Conservation (phyloP, 177 flowering plant genomes). For the Vitis hybrid region DNA sequence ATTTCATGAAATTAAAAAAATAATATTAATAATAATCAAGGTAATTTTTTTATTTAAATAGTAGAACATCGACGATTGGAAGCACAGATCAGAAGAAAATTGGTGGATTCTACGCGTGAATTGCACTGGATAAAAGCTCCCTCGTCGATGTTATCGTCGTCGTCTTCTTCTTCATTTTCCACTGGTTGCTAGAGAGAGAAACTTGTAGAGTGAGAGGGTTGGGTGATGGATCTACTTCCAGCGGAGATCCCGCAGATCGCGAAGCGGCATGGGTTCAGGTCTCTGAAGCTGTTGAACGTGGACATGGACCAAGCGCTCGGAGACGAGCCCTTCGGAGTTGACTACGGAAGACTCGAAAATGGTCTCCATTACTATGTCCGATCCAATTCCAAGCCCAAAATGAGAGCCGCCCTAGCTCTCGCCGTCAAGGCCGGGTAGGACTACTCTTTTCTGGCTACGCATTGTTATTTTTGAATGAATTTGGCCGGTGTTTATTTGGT, state of each 20-base stretch:
- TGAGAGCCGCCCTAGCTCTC: conserved; percentile 94
- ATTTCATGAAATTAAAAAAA: too few relatives aligned
- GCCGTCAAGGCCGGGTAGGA: conserved; percentile 88
- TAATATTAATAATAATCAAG: too few relatives aligned
- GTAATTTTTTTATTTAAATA: too few relatives aligned
- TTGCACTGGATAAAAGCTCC: too few relatives aligned
- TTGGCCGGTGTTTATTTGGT: neutral
- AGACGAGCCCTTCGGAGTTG: conserved; percentile 59
- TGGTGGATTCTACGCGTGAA: too few relatives aligned
- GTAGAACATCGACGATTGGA: too few relatives aligned
- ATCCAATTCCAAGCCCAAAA: conserved; percentile 78
- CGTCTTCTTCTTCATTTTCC: too few relatives aligned
- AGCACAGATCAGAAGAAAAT: too few relatives aligned
- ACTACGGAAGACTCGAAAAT: conserved; percentile 75
- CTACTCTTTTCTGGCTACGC: neutral
- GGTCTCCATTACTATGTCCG: conserved; percentile 87
- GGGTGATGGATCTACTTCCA: conserved; percentile 73
- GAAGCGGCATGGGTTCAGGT: conserved; percentile 71
- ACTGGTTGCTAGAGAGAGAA: neutral
- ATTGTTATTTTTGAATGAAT: neutral
- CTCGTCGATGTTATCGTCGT: too few relatives aligned
- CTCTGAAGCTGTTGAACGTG: conserved; percentile 68
- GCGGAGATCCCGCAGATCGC: conserved; percentile 49
- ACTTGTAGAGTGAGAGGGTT: conserved; percentile 13
- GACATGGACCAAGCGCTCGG: conserved; percentile 54